Evolutionary conservation across 2,329 filamentous ascomycete genomes (phyloP), one percentile per base, ranked within the genome.

Genomic region (Xylogone sp.): DNA sequence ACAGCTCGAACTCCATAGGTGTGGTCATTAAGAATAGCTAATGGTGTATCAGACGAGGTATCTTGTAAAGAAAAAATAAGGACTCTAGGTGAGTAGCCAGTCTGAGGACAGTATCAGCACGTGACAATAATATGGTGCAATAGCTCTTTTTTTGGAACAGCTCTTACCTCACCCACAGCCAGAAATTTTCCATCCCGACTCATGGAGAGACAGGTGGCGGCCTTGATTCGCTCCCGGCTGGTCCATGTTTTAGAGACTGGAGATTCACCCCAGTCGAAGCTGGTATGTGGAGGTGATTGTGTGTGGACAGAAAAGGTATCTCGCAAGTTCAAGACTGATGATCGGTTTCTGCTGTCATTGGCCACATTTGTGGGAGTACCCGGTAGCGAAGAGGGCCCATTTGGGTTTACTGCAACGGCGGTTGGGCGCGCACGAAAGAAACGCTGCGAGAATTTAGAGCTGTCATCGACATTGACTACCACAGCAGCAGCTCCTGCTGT

Each of bases 401-500:
- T 75, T 6, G 72, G 66, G n/a, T 75, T 73, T 12, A 76, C 71
- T 54, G 91, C 88, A 42, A 88, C 69, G 5, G 90, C 87, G 20
- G 84, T 83, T 10, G 92, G 91, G 27, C 89, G 83, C 42, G 93
- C 94, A 65, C 91, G 84, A 73, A 90, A 97, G 74, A 97, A 97
- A 53, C 90, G 86, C 68, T 97, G 93, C 1, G 79, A 80, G 63
- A 68, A 86, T 70, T 53, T 74, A 69, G 55, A 78, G 65, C 88
- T 77, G 48, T 84, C 81, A 57, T 90, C 82, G 48, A 97, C 77
- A 59, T 88, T 85, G 7, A 92, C 90, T 18, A 97, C 82, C 0
- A 99, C 90, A n/a, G 90, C 93, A 43, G 93, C 90, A 9, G 91
- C 94, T 50, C 94, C 94, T 8, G 94, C 93, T 56, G 91, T 92